Evolutionary conservation across 306 rosid species (phyloP).

Genomic region (Vigna radiata): DNA sequence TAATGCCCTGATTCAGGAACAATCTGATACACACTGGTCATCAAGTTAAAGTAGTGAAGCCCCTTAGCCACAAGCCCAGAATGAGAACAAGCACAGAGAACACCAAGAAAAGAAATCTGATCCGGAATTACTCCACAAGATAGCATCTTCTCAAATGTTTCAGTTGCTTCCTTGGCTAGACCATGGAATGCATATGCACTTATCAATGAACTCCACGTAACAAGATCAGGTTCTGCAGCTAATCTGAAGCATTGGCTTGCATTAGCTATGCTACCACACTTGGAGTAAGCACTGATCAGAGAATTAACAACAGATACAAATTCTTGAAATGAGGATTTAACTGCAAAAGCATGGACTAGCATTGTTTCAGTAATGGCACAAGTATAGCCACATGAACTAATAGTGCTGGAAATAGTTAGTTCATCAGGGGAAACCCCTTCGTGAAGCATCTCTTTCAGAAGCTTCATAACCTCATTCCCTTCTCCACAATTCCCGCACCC

Average conservation of each 20-base stretch:
- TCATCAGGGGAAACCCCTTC: conserved; percentile 65
- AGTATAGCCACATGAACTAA: conserved; percentile 69
- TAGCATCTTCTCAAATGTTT: conserved; percentile 70
- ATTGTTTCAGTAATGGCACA: conserved; percentile 56
- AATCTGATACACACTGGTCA: conserved; percentile 58
- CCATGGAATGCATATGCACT: conserved; percentile 78
- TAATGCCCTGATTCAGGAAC: conserved; percentile 67
- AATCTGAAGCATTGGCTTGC: conserved; percentile 66
- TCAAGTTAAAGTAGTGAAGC: conserved; percentile 63
- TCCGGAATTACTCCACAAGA: conserved; percentile 64
- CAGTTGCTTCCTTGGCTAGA: conserved; percentile 63
- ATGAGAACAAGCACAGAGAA: conserved; percentile 80
- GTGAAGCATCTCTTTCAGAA: conserved; percentile 61
- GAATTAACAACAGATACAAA: conserved; percentile 63
- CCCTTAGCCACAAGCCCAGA: conserved; percentile 64
- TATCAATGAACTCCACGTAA: conserved; percentile 82
- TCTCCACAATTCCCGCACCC: conserved; percentile 63
- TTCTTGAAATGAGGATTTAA: conserved; percentile 63
- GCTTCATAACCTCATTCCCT: conserved; percentile 64
- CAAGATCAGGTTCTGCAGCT: conserved; percentile 56
- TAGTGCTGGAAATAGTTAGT: conserved; percentile 65
- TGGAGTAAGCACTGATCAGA: conserved; percentile 74
- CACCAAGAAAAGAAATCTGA: conserved; percentile 66
- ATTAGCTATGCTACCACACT: conserved; percentile 63
- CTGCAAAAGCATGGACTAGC: conserved; percentile 61